phyloP scores from a whole-genome alignment of 768 basidiomycete genomes.

The Lyophyllum semitale region DNA sequence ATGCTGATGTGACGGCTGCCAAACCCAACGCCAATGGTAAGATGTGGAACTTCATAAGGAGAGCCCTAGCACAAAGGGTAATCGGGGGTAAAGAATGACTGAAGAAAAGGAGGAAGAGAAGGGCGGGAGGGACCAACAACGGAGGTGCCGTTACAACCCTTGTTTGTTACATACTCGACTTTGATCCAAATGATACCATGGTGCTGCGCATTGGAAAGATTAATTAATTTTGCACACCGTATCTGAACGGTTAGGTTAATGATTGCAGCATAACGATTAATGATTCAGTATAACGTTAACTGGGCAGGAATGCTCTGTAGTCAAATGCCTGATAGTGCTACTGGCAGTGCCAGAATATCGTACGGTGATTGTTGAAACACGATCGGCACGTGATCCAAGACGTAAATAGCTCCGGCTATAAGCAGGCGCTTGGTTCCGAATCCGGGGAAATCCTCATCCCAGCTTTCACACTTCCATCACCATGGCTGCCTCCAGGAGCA shows the following conservation, averaged over 20 bases:
- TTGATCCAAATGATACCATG: slow-evolving; percentile 10
- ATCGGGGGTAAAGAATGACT: slow-evolving; percentile 20
- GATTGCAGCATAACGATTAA: too few relatives aligned
- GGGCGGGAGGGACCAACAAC: slow-evolving; percentile 15
- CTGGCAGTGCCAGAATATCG: too few relatives aligned
- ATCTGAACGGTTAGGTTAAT: too few relatives aligned
- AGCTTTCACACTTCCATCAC: slow-evolving; percentile 6
- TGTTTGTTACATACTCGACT: slow-evolving; percentile 20
- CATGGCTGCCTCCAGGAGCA: slow-evolving; percentile 57
- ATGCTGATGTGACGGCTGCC: slow-evolving; percentile 41
- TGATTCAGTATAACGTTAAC: too few relatives aligned
- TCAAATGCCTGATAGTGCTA: too few relatives aligned
- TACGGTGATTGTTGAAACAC: too few relatives aligned
- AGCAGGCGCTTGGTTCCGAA: neutral
- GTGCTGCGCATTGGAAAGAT: too few relatives aligned
- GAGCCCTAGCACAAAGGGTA: slow-evolving; percentile 8
- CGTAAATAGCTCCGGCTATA: slow-evolving; percentile 1
- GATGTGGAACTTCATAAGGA: slow-evolving; percentile 41
- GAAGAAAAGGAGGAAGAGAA: slow-evolving; percentile 12
- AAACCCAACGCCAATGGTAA: slow-evolving; percentile 39
- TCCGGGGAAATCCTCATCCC: slow-evolving; percentile 7
- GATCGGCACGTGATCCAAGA: slow-evolving; percentile 10
- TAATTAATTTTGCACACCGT: too few relatives aligned
- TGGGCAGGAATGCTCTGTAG: too few relatives aligned
- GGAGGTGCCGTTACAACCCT: slow-evolving; percentile 11